phyloP scores from a whole-genome alignment of 1,139 yeast genomes.

The Groenewaldozyma sp. region DNA sequence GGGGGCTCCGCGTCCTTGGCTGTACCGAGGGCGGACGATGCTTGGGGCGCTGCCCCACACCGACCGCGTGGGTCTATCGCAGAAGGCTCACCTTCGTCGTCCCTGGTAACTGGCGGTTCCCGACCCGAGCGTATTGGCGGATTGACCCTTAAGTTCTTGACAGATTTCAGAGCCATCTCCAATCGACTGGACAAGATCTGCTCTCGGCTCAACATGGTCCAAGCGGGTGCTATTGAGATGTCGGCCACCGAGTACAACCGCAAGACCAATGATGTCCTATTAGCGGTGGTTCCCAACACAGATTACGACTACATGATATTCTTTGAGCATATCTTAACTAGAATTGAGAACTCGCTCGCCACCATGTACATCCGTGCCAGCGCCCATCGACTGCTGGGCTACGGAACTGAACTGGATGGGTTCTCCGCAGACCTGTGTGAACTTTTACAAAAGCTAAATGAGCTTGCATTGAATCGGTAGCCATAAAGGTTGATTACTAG shows the following conservation, averaged over 20 bases:
- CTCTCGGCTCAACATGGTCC: constrained; percentile 25
- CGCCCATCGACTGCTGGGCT: constrained; percentile 10
- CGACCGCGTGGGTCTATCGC: background rate
- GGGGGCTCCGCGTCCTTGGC: background rate
- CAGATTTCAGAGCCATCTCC: constrained; percentile 38
- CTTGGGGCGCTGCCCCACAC: background rate
- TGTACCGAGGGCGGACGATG: no score
- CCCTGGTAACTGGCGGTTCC: constrained; percentile 6
- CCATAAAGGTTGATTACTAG: background rate
- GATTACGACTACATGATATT: constrained; percentile 38
- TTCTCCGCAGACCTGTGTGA: constrained; percentile 13
- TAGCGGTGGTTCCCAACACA: constrained; percentile 19
- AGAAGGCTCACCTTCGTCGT: background rate
- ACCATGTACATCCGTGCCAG: constrained; percentile 20
- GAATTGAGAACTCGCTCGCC: constrained; percentile 44
- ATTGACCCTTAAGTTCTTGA: constrained; percentile 31
- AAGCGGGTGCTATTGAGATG: constrained; percentile 4
- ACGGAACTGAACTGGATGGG: constrained; percentile 6
- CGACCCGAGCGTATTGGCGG: constrained; percentile 16
- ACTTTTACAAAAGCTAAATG: constrained; percentile 9
- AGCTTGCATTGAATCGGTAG: constrained; percentile 5
- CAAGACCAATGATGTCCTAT: constrained; percentile 18
- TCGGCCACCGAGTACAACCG: constrained; percentile 20
- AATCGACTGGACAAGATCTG: constrained; percentile 43
- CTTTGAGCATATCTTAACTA: constrained; percentile 52